Conservation (phyloP, 2,329 filamentous ascomycete species). For the Paecilomyces sp. region DNA sequence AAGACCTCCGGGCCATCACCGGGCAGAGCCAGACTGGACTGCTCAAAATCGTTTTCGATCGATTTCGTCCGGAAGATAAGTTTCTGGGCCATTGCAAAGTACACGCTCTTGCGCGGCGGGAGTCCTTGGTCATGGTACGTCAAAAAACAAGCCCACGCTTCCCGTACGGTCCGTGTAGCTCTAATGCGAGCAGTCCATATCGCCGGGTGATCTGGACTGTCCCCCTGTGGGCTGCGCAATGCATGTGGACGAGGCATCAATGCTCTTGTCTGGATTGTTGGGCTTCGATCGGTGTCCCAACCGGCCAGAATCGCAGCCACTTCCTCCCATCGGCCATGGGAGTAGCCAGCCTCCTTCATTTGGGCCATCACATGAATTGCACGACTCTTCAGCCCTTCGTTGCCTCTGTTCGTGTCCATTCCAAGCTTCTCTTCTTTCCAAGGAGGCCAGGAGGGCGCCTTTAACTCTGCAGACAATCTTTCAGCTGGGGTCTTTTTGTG, state of each 20-base stretch:
- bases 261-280: slow-evolving; percentile 54
- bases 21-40: slow-evolving; percentile 32
- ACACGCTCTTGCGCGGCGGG: slow-evolving; percentile 36
- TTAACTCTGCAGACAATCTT: slow-evolving; percentile 51
- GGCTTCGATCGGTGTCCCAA: slow-evolving; percentile 57
- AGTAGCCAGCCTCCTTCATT: slow-evolving; percentile 56
- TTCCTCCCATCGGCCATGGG: slow-evolving; percentile 44
- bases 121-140: slow-evolving; percentile 43
- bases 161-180: slow-evolving; percentile 53
- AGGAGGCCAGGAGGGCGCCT: slow-evolving; percentile 57
- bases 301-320: slow-evolving; percentile 50
- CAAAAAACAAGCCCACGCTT: slow-evolving; percentile 60
- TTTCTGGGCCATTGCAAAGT: slow-evolving; percentile 53
- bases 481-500: slow-evolving; percentile 51
- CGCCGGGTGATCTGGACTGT: slow-evolving; percentile 16
- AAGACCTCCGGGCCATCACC: slow-evolving; percentile 51
- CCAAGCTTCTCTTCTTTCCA: slow-evolving; percentile 58
- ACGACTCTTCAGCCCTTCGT: slow-evolving; percentile 50
- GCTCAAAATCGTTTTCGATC: slow-evolving; percentile 13
- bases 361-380: slow-evolving; percentile 49
- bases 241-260: slow-evolving; percentile 28
- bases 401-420: slow-evolving; percentile 52
- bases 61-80: slow-evolving; percentile 35
- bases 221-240: slow-evolving; percentile 5
- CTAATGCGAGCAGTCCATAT: slow-evolving; percentile 53